A percentile compares a stretch with the other conserved stretches of the same genome.
Conservation (phyloP, 129 eudicot genomes). For the Saussurea involucrata region DNA sequence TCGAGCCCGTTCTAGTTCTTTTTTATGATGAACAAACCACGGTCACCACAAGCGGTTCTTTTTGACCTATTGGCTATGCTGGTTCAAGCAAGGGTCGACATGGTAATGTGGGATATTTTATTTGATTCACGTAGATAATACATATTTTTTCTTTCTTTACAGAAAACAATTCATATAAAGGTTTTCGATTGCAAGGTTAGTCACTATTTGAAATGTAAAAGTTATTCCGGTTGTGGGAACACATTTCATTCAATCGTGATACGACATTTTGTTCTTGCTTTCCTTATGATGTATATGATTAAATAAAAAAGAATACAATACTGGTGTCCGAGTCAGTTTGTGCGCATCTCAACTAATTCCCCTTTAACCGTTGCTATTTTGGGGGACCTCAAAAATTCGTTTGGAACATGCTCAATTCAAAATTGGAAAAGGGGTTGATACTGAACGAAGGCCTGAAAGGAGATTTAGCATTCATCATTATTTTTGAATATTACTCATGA, state of each 20-base stretch:
- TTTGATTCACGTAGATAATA: background rate
- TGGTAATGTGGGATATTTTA: background rate
- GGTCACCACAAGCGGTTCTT: background rate
- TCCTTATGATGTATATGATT: background rate
- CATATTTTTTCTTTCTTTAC: background rate
- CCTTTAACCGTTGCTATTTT: no score
- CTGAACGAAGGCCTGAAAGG: no score
- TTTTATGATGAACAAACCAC: background rate
- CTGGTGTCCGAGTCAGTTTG: background rate
- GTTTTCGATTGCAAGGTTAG: background rate
- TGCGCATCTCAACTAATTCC: background rate
- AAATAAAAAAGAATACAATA: background rate
- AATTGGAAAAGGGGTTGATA: no score
- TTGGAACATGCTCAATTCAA: no score
- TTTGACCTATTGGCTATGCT: background rate
- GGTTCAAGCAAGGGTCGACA: background rate
- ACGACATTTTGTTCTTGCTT: background rate
- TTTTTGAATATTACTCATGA: no score
- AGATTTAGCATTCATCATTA: no score
- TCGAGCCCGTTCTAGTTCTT: conserved; percentile 19
- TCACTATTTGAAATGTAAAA: background rate
- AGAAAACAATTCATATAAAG: background rate
- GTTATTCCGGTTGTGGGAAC: background rate
- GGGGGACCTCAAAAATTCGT: no score
- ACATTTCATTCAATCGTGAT: background rate